Conservation (phyloP, 2,329 filamentous ascomycete genomes). For the Claviceps capensis region DNA sequence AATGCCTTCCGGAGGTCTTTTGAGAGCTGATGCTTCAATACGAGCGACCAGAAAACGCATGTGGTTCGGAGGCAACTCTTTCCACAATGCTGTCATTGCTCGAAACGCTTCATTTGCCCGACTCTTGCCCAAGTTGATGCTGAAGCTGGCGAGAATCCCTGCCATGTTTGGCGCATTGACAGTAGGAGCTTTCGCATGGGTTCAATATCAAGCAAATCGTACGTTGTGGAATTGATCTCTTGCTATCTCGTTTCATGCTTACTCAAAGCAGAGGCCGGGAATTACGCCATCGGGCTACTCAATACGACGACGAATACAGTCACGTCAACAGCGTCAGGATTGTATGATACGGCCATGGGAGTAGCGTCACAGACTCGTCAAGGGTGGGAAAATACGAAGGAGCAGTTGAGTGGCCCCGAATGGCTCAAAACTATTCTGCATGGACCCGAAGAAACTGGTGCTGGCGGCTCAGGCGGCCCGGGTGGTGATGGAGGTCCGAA, state of each 20-base stretch:
- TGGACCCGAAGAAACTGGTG: constrained; percentile 45
- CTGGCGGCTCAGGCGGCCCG: constrained; percentile 32
- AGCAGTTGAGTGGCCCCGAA: constrained; percentile 52
- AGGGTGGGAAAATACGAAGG: constrained; percentile 76
- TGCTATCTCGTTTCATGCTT: constrained; percentile 8
- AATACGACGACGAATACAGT: constrained; percentile 60
- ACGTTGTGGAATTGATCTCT: constrained; percentile 24
- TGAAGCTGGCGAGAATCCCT: constrained; percentile 78
- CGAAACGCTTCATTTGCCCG: constrained; percentile 52
- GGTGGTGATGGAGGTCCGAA: constrained; percentile 39
- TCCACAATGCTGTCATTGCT: constrained; percentile 62
- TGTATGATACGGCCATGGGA: constrained; percentile 60
- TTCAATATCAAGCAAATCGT: constrained; percentile 93
- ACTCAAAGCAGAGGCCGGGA: constrained; percentile 30
- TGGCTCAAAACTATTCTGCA: constrained; percentile 68
- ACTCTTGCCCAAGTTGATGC: constrained; percentile 70
- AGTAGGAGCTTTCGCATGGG: constrained; percentile 75
- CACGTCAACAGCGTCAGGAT: constrained; percentile 48
- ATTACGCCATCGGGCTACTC: constrained; percentile 49
- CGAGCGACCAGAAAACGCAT: constrained; percentile 48
- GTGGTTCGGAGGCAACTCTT: constrained; percentile 70
- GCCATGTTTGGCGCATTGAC: constrained; percentile 85
- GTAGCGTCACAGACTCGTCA: constrained; percentile 66
- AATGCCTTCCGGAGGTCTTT: constrained; percentile 53
- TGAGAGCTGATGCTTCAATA: constrained; percentile 50